Evolutionary conservation across 75 land plant genomes (phyloP), one percentile per base, ranked within the genome.

Genomic region (Chamaecyparis obtusa): DNA sequence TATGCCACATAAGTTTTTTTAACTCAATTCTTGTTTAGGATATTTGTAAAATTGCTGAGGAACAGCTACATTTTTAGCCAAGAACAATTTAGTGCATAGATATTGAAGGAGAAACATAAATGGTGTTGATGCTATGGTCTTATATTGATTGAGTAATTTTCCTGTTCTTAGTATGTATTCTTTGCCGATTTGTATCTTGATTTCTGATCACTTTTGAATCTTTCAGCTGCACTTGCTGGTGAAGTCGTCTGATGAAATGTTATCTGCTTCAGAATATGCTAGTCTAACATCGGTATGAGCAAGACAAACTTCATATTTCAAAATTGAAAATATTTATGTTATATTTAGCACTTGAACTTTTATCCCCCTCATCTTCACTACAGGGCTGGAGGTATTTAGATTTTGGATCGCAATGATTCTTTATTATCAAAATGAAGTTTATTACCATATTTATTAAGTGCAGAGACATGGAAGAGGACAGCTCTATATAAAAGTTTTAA

Each of bases 221-320:
- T 88, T 44, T 75, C 93, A 97, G 97, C 96, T 97, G 48, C 94
- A 91, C 86, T 89, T 97, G 33, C 87, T 97, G 91, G 96, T 90
- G 69, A 92, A 91, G 85, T 89, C 93, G 85, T 91, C 95, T 13
- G 99, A 94, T 84, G 94, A 96, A 64, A 91, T 90, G 54, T 89
- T 97, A 2, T 97, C 98, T 83, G 95, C 93, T 80, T 83, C 98
- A 74, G 99, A 97, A 87, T 97, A 96, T 86, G 95, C 98, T 48
- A 95, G 90, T 83, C 90, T 94, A 88, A 95, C 99, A 84, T 96
- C 99, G 91, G 97, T 96, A 95, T 55, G 95, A 83, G 39, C n/a
- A 46, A 46, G 5, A 44, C n/a, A 46, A 81, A 3, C n/a, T 81
- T 81, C n/a, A 44, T 81, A 81, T 81, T 80, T 71, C 75, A 71